Evolutionary conservation across 1,284 basidiomycete species (phyloP).

Genomic region (Grifola frondosa): DNA sequence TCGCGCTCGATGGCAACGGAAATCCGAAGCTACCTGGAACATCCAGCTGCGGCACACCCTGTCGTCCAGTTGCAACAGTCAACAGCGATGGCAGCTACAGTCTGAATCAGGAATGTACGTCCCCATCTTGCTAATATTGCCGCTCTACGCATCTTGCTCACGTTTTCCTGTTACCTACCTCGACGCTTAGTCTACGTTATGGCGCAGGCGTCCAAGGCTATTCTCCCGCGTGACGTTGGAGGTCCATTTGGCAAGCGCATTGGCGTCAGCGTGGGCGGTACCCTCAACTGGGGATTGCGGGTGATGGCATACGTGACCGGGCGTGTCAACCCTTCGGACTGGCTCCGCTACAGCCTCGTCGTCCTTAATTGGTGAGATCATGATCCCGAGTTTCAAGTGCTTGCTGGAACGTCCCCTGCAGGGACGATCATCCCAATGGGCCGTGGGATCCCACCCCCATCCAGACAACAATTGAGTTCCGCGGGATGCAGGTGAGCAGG

Average conservation of each 20-base stretch:
- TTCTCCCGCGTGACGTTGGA: conserved; percentile 62
- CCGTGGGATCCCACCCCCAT: conserved; percentile 63
- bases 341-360: conserved; percentile 63
- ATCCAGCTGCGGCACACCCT: conserved; percentile 60
- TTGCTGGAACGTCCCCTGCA: conserved; percentile 2
- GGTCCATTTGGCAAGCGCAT: conserved; percentile 72
- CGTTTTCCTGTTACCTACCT: conserved; percentile 1
- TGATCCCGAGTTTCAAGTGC: background rate
- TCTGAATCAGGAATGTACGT: conserved; percentile 71
- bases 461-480: conserved; percentile 64
- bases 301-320: conserved; percentile 65
- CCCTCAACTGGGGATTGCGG: conserved; percentile 51
- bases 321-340: conserved; percentile 54
- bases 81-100: conserved; percentile 61
- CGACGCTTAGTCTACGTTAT: conserved; percentile 57
- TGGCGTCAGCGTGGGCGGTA: conserved; percentile 57
- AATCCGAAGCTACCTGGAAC: conserved; percentile 64
- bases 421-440: conserved; percentile 50
- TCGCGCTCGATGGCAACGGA: conserved; percentile 62
- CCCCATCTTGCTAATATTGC: background rate
- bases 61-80: conserved; percentile 63
- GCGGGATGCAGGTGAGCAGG: conserved; percentile 54
- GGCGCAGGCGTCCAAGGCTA: conserved; percentile 71
- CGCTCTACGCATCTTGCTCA: background rate
- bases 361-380: conserved; percentile 53